Evolutionary conservation across 2,329 filamentous ascomycete genomes (phyloP).

Genomic region (Cadophora malorum): DNA sequence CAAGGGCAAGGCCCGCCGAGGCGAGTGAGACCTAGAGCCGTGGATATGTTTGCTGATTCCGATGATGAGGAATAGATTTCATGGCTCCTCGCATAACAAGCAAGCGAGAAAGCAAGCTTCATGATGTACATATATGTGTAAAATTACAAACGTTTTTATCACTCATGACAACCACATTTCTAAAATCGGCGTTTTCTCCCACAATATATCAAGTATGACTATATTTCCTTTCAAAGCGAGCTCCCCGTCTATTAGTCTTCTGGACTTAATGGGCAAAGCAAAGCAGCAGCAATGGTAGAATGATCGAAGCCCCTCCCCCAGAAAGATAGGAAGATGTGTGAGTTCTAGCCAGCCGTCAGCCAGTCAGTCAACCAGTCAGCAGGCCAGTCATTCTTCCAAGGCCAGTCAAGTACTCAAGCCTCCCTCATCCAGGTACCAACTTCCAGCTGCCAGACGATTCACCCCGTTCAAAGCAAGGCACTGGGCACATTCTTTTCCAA

Average conservation of each 20-base stretch:
- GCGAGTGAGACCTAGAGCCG: constrained; percentile 64
- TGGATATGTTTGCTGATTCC: constrained; percentile 87
- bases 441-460: too few relatives aligned
- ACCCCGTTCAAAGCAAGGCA: too few relatives aligned
- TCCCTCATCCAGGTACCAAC: neutral
- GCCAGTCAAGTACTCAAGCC: too few relatives aligned
- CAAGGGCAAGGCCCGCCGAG: constrained; percentile 33
- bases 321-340: too few relatives aligned
- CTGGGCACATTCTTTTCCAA: too few relatives aligned
- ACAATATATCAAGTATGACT: too few relatives aligned
- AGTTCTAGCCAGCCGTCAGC: neutral
- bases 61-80: constrained; percentile 52
- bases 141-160: neutral
- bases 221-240: too few relatives aligned
- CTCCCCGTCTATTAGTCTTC: too few relatives aligned
- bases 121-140: neutral
- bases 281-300: too few relatives aligned
- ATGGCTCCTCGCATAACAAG: neutral
- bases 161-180: neutral
- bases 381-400: neutral
- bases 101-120: neutral
- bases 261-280: too few relatives aligned
- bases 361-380: neutral
- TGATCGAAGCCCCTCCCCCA: too few relatives aligned
- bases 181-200: too few relatives aligned